A percentile compares a stretch with the other conserved stretches of the same genome.
These are phyloP conservation scores for Silene latifolia DNA, from an alignment of 148 eudicot genomes.

Conservation along the genomic window DNA sequence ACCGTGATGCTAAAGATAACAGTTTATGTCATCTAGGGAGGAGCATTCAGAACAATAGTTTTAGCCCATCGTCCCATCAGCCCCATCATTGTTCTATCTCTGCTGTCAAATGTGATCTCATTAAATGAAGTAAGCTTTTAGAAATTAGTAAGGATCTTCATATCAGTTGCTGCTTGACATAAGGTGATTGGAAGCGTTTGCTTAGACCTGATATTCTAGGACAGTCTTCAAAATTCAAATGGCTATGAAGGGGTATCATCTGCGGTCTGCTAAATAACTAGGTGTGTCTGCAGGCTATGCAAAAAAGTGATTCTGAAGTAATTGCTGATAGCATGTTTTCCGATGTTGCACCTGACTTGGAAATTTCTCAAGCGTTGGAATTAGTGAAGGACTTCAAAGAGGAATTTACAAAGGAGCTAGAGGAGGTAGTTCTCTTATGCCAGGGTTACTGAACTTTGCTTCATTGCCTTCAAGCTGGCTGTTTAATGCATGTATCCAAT, in stretches of 20 bases:
- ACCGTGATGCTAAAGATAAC: background rate
- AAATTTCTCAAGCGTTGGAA: constrained; percentile 49
- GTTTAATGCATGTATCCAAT: background rate
- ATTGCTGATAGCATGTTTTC: constrained; percentile 31
- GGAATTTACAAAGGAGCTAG: constrained; percentile 72
- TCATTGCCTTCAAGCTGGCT: background rate
- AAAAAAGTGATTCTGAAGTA: constrained; percentile 36
- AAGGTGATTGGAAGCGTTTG: background rate
- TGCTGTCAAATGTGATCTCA: background rate
- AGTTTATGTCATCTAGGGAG: background rate
- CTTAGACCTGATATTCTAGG: background rate
- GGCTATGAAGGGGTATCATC: constrained; percentile 1
- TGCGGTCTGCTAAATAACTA: constrained; percentile 5
- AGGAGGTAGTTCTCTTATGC: constrained; percentile 46
- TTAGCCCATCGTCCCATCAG: background rate
- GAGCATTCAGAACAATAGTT: background rate
- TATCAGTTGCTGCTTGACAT: background rate
- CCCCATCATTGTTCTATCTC: background rate
- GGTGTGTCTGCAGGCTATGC: constrained; percentile 39
- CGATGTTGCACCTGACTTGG: constrained; percentile 49
- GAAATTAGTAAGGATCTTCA: background rate
- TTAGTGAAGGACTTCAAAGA: constrained; percentile 63
- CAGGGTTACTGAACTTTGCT: background rate
- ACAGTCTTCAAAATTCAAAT: background rate
- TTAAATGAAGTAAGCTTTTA: background rate